phyloP scores from a whole-genome alignment of 75 land plant genomes.

The Adiantum capillusveneris region DNA sequence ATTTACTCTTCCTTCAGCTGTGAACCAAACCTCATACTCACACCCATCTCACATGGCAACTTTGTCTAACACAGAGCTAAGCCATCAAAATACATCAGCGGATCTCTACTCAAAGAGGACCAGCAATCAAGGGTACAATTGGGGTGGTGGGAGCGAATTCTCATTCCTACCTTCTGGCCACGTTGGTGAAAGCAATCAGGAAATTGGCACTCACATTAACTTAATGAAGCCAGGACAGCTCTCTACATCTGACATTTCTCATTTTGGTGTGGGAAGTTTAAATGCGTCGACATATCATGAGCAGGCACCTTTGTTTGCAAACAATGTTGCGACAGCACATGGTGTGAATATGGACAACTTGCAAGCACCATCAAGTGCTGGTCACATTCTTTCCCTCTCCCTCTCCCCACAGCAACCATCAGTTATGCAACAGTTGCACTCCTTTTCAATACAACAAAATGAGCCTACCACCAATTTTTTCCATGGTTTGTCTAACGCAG shows the following conservation, averaged over 20 bases:
- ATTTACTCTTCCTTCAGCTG: slow-evolving; percentile 24
- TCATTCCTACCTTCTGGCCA: slow-evolving; percentile 2
- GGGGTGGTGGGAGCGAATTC: background rate
- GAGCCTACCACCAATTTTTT: slow-evolving; percentile 12
- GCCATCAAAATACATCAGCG: background rate
- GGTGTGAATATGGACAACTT: background rate
- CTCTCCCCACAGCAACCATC: slow-evolving; percentile 39
- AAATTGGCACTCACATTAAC: background rate
- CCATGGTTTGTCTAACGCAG: slow-evolving; percentile 21
- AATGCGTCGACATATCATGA: background rate
- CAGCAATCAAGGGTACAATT: background rate
- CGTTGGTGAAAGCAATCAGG: background rate
- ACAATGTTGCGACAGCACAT: background rate
- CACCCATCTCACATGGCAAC: background rate
- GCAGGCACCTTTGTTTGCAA: background rate
- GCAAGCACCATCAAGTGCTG: background rate
- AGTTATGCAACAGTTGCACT: slow-evolving; percentile 19
- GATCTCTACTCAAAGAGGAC: background rate
- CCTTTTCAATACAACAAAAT: slow-evolving; percentile 23
- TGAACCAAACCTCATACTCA: background rate
- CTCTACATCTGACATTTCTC: background rate
- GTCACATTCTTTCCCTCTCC: slow-evolving; percentile 56
- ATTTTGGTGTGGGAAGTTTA: background rate
- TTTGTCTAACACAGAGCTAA: background rate
- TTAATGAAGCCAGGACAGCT: background rate